Base-by-base conservation (phyloP, 2,329 filamentous ascomycete genomes). In the Aspergillus chevalieri region DNA sequence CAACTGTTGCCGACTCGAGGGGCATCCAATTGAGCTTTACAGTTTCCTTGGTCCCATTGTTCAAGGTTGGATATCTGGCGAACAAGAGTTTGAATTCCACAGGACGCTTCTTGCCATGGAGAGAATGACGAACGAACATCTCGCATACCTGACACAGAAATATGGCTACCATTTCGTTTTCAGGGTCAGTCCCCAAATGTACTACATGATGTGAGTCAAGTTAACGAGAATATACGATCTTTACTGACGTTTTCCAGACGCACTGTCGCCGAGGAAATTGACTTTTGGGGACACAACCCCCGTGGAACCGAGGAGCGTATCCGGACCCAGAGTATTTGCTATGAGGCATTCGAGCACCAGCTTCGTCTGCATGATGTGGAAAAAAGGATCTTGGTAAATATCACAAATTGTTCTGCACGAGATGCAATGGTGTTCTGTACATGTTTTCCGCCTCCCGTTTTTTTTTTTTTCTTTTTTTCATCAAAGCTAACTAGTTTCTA, bases 151-250 rank as follows among this genome's bases (percentile, higher is more conserved):
- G 38, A 47, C 55, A 7, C 46, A 50, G 19, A 49, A 52, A 26
- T 64, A 60, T 44, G 62, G 60, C 5, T 61, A 59, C 41, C 58
- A 62, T 44, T 57, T 50, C 43, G 54, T 57, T 44, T 59, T 63
- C 52, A 55, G 57, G 43, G 51, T 52, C 44, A 59, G 59, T n/a
- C 53, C 63, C 22, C 54, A 56, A 8, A 48, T 63, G 47, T 63
- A 60, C 42, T 63, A 58, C 47, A 55, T 57, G 50, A 60, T 53
- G 61, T 64, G 50, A 50, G 61, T 53, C 41, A 26, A 26, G 10
- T 14, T 38, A 8, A 43, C 24, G 6, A 21, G 3, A 44, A 6
- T 39, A 12, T 17, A 47, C 44, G 22, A 42, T 41, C 21, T 9
- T 36, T 51, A 33, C 47, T 47, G 28, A 54, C 33, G 5, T 19